Evolutionary conservation across 148 eudicot species (phyloP).

Genomic region (Arbutus unedo): DNA sequence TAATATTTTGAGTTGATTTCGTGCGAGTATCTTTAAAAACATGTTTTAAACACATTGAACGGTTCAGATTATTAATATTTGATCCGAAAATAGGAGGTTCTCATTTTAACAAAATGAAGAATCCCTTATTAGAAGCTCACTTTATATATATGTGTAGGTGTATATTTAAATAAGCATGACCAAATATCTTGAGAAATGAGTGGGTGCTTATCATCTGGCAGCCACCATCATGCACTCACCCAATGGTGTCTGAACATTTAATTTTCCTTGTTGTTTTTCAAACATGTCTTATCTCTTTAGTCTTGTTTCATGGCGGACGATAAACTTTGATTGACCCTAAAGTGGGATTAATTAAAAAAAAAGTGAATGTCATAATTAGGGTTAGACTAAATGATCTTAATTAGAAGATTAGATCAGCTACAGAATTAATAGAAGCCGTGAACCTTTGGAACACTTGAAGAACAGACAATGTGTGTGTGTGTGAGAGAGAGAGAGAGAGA

Average conservation of each 20-base stretch:
- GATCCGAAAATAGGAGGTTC: no score
- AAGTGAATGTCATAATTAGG: not conserved
- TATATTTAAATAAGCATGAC: not conserved
- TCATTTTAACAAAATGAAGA: no score
- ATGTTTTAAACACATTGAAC: no score
- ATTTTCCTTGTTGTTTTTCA: not conserved
- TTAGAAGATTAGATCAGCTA: not conserved
- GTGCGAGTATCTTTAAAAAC: no score
- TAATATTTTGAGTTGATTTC: no score
- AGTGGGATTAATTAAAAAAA: no score
- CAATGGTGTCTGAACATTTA: not conserved
- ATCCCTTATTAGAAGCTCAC: no score
- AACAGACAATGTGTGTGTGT: not conserved
- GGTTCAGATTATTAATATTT: no score
- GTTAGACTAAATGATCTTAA: not conserved
- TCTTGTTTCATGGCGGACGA: no score
- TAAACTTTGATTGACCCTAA: no score
- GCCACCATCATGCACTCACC: not conserved
- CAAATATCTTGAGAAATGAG: not conserved
- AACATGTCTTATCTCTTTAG: not conserved
- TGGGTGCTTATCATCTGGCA: slow-evolving; percentile 1
- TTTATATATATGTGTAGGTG: not conserved
- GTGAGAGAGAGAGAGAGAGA: no score
- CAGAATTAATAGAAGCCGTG: not conserved
- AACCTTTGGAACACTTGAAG: not conserved